Conservation (phyloP, 2,329 filamentous ascomycete species). For the Ascochyta rabiei region DNA sequence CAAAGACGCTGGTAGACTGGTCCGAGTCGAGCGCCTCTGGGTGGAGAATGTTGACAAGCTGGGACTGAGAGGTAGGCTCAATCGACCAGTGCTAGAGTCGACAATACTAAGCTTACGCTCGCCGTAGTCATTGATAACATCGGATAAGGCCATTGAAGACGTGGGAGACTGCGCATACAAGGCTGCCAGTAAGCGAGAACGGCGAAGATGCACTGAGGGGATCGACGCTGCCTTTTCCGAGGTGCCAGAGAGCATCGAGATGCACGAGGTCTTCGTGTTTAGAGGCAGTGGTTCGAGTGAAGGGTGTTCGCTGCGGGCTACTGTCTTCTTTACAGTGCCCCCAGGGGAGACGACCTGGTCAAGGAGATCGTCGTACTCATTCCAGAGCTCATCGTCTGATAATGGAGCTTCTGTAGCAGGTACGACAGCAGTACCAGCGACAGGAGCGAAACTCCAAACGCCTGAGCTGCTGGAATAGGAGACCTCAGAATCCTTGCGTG, state of each 20-base stretch:
- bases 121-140: constrained; percentile 60
- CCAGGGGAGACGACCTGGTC: constrained; percentile 65
- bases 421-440: constrained; percentile 65
- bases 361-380: constrained; percentile 89
- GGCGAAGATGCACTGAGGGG: constrained; percentile 52
- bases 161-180: constrained; percentile 57
- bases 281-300: constrained; percentile 41
- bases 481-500: constrained; percentile 72
- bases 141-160: constrained; percentile 60
- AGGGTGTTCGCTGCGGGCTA: constrained; percentile 24
- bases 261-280: constrained; percentile 28
- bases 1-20: constrained; percentile 43
- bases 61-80: constrained; percentile 44
- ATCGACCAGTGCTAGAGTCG: constrained; percentile 47
- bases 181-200: constrained; percentile 58
- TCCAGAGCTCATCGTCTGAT: constrained; percentile 88
- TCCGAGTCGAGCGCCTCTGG: constrained; percentile 40
- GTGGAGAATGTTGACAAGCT: constrained; percentile 39
- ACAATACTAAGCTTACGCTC: constrained; percentile 48
- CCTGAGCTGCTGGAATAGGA: constrained; percentile 71
- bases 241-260: constrained; percentile 40
- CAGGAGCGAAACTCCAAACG: constrained; percentile 62
- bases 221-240: constrained; percentile 29
- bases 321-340: constrained; percentile 10
- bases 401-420: constrained; percentile 67